Conservation (phyloP, 1,139 yeast species). For the Diutina neorugosa region DNA sequence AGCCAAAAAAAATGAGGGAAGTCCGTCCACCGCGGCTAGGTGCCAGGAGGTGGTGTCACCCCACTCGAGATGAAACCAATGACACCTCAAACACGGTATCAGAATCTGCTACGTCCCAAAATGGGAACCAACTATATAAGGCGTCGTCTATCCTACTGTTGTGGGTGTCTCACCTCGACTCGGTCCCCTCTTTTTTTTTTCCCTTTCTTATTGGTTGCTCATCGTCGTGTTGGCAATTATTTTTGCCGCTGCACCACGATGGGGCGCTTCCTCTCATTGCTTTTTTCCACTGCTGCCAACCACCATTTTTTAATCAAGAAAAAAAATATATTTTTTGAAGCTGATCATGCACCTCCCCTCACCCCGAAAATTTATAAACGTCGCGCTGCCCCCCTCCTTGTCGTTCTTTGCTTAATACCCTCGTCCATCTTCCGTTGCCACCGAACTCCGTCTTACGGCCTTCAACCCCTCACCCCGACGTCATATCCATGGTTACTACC, state of each 20-base stretch:
- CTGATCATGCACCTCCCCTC: not conserved
- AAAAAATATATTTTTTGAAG: too few species aligned
- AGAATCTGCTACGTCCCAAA: too few species aligned
- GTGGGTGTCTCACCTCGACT: not conserved
- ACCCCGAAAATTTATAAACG: not conserved
- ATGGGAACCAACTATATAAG: too few species aligned
- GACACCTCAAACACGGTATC: too few species aligned
- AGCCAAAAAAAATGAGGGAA: not conserved
- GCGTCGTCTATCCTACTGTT: too few species aligned
- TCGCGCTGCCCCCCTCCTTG: not conserved
- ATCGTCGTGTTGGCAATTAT: not conserved
- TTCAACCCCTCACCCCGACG: not conserved
- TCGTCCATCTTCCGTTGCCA: not conserved
- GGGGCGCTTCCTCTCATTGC: not conserved
- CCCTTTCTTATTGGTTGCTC: not conserved
- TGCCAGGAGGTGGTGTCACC: not conserved
- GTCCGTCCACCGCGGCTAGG: not conserved
- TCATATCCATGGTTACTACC: not conserved
- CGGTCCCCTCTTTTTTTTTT: not conserved
- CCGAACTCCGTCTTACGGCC: not conserved
- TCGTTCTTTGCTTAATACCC: not conserved
- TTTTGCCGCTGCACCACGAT: not conserved
- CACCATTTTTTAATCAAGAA: too few species aligned
- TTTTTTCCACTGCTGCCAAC: not conserved
- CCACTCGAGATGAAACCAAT: not conserved